Evolutionary conservation across 2,329 filamentous ascomycete species (phyloP), one percentile per base, ranked within the genome.

Genomic region (Leptoxyphium fumago): DNA sequence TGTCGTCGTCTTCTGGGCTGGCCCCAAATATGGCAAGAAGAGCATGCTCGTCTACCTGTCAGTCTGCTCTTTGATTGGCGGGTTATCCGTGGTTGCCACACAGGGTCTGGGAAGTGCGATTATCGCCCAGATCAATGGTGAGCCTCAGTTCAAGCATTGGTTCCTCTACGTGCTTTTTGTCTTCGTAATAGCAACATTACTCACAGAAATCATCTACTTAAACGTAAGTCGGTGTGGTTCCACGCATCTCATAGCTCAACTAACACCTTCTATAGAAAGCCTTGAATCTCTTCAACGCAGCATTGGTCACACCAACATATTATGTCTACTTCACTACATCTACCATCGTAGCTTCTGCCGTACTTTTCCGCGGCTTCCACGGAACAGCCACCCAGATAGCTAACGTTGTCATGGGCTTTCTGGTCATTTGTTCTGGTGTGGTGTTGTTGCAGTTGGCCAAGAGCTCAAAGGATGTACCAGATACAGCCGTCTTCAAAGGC

Each of bases 301-400:
- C 91, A 7, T 75, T 98, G 51, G 91, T 98, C 47, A 98, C 91
- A 0, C 91, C 91, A 1, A 98, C 91, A 2, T 98, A 98, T 67
- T 98, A 98, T 62, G 91, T 98, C 52, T 89, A 93, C 69, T 98
- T 98, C 62, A 98, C 91, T 34, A 94, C 82, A 54, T 83, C 87
- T 5, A 96, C 91, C 15, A 95, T 98, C 52, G 77, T 96, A 53
- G 93, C 88, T 5, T 95, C 89, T 0, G 84, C 88, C 2, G 80
- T 98, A 40, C 70, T 98, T 2, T 96, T 96, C 64, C 81, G 79
- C 50, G 91, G 91, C 7, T 95, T 98, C 73, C 89, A 94, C 59
- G 91, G 89, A 30, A 84, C 84, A 0, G 72, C 76, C 0, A 73
- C 77, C 5, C 77, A 83, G 21, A 96, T 98, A 45, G 72, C 84